Conservation (phyloP, 257 asterid species). For the Solanum raphanifolium region DNA sequence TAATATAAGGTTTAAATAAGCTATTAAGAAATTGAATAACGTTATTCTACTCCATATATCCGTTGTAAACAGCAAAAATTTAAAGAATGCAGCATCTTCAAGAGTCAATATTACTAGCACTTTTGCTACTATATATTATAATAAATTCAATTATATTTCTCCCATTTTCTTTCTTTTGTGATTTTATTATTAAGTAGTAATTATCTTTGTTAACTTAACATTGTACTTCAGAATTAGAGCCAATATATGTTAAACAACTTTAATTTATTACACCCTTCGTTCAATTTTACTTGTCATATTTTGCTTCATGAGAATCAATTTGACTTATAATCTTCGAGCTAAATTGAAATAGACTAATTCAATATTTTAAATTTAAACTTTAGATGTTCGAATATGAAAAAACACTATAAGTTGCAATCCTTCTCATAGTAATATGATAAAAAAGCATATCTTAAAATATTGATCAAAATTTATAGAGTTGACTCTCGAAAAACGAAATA, state of each 20-base stretch:
- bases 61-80: background rate
- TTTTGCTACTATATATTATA: background rate
- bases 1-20: background rate
- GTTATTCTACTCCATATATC: background rate
- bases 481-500: too few relatives aligned
- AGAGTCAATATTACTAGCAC: background rate
- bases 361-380: too few relatives aligned
- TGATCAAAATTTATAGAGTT: too few relatives aligned
- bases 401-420: too few relatives aligned
- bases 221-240: background rate
- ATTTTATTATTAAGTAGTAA: background rate
- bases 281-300: background rate
- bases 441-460: too few relatives aligned
- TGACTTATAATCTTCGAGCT: too few relatives aligned
- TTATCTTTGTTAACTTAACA: background rate
- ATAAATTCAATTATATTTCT: background rate
- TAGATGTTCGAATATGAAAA: too few relatives aligned
- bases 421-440: too few relatives aligned
- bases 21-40: background rate
- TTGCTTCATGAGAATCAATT: background rate
- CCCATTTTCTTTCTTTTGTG: background rate
- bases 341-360: too few relatives aligned
- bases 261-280: background rate
- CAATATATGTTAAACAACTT: background rate
- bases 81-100: background rate